Evolutionary conservation across 73 alveolate species (phyloP), one percentile per base, ranked within the genome.

Genomic region (Symbiodinium natans): DNA sequence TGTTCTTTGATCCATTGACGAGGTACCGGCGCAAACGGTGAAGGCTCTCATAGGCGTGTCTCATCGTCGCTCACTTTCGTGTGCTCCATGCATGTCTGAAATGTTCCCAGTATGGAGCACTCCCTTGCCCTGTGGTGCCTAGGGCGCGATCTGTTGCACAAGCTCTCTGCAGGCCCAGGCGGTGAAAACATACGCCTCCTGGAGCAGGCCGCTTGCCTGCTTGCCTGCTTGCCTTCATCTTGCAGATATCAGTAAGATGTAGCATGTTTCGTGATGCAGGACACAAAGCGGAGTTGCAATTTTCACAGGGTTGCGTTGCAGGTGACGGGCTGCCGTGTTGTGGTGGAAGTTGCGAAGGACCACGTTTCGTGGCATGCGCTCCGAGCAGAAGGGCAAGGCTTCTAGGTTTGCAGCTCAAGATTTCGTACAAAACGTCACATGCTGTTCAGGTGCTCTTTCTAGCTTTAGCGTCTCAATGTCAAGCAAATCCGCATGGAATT

Each of bases 241-340:
- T 21, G 8, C 29, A 71, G 19, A 71, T 71, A 71, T 27, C 29
- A 7, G 40, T 71, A n/a, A 71, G 0, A 71, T 21, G 41, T 71
- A 71, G 52, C 46, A n/a, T n/a, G n/a, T n/a, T n/a, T n/a, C n/a
- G n/a, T n/a, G n/a, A n/a, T n/a, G n/a, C n/a, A n/a, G n/a, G n/a
- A n/a, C n/a, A n/a, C n/a, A n/a, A n/a, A n/a, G n/a, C n/a, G n/a
- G n/a, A n/a, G 27, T 19, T 10, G 27, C 10, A 10, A 13, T 10
- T 19, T 52, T 52, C 71, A 10, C 71, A 13, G 27, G 19, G 71
- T 52, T 10, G 27, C 10, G 71, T 19, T 36, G 38, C 92, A 83
- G 93, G 93, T 84, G 52, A 84, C 93, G 17, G 93, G 93, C 36
- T 84, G 93, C 31, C 93, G 93, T 0, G 80, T 48, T n/a, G 2